Base-by-base conservation (phyloP, 2,329 filamentous ascomycete species). In the Botrytis galanthina region DNA sequence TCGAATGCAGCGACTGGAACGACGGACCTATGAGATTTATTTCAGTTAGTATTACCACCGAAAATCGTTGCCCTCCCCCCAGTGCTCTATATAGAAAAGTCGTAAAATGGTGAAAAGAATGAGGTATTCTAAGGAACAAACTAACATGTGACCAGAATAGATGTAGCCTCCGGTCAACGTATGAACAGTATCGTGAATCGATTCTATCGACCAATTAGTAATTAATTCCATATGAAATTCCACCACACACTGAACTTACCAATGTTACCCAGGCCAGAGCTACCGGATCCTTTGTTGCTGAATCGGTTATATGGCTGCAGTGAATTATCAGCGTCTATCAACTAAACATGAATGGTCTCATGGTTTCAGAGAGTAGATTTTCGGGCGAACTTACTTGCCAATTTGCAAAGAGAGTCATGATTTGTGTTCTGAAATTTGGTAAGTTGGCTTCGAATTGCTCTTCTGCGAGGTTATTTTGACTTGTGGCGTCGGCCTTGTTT, bases 1-100 rank as follows among this genome's bases (percentile, higher is more conserved):
- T 96, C 93, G 79, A 93, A 96, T 0, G 91, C 88, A 89, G 88
- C 46, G 89, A 89, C 81, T 87, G 91, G 57, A 87, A 88, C 87
- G 91, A 91, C 10, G 10, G 42, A 26, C 72, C 71, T 73, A 7
- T 26, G 42, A 44, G 37, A 9, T 18, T 1, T 7, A 18, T 29
- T 51, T 66, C 22, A 32, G 32, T 69, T 32, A 72, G 39, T 68
- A 20, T 70, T 46, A 20, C 4, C 1, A 9, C 26, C 6, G 20
- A 20, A 20, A 26, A 12, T 42, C 9, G 0, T n/a, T 16, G 12
- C 5, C 14, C 14, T 7, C 14, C 14, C 14, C n/a, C 29, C 6
- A 20, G n/a, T 8, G 1, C 6, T 7, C 4, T 16, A 57, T 18
- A 10, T 14, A 14, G 37, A 32, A 4, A 7, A 7, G 4, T 64